A percentile compares a stretch with the other conserved stretches of the same genome.
Evolutionary conservation across 2,329 filamentous ascomycete species (phyloP).

Genomic region (Knufia fluminis): DNA sequence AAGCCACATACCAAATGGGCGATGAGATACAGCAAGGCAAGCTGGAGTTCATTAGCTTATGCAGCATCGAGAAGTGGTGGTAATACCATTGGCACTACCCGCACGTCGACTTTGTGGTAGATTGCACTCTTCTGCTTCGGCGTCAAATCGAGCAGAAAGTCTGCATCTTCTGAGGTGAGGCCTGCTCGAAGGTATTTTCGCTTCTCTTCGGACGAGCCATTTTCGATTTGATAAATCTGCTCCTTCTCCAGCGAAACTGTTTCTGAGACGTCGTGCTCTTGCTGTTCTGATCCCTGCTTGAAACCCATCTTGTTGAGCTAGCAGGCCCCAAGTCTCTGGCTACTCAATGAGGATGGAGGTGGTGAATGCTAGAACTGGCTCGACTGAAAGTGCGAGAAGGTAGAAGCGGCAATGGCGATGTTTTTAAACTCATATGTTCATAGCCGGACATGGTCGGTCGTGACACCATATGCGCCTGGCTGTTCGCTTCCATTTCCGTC

Average conservation of each 20-base stretch:
- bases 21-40: constrained; percentile 38
- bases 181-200: constrained; percentile 4
- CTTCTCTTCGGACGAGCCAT: constrained; percentile 3
- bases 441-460: too few relatives aligned
- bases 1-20: too few relatives aligned
- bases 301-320: background rate
- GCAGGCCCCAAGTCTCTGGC: too few relatives aligned
- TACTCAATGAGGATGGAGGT: too few relatives aligned
- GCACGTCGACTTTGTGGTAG: constrained; percentile 5
- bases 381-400: too few relatives aligned
- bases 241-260: constrained; percentile 1
- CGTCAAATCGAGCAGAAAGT: constrained; percentile 1
- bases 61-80: background rate
- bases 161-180: background rate
- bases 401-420: too few relatives aligned
- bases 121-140: constrained; percentile 5
- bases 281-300: background rate
- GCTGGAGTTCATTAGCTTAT: constrained; percentile 16
- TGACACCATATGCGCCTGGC: too few relatives aligned
- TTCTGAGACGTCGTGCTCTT: background rate
- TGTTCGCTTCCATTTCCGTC: too few relatives aligned
- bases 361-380: too few relatives aligned
- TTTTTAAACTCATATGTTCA: too few relatives aligned
- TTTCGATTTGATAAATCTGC: background rate
- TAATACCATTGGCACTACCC: constrained; percentile 1